Evolutionary conservation across 164 flowering plant species (phyloP).

Genomic region (Annona squamosa): DNA sequence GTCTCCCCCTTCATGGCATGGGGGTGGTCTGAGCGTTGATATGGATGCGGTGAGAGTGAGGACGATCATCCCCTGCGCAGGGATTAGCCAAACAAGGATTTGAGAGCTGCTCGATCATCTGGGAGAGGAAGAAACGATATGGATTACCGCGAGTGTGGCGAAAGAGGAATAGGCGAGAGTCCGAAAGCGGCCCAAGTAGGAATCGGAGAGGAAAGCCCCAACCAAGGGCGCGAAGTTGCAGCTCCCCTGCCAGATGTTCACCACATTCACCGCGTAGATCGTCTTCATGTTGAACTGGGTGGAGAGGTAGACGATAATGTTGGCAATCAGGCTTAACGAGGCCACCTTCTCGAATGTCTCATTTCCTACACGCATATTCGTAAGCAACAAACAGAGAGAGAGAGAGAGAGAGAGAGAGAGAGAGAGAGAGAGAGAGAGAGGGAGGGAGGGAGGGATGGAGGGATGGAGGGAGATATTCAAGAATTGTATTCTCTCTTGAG

Average conservation of each 20-base stretch:
- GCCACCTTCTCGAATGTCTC: constrained; percentile 86
- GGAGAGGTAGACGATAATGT: constrained; percentile 57
- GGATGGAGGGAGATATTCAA: constrained; percentile 1
- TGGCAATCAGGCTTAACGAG: constrained; percentile 45
- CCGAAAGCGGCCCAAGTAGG: constrained; percentile 56
- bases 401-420: neutral
- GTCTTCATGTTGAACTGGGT: constrained; percentile 49
- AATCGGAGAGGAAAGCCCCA: constrained; percentile 70
- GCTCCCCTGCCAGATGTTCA: constrained; percentile 55
- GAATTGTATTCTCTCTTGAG: neutral
- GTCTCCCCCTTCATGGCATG: constrained; percentile 16
- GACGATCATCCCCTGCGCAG: constrained; percentile 52
- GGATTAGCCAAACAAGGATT: no score
- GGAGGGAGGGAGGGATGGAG: neutral
- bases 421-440: constrained; percentile 6
- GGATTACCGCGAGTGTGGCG: constrained; percentile 44
- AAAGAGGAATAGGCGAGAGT: constrained; percentile 51
- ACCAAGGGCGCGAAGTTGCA: constrained; percentile 43
- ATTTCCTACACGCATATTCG: constrained; percentile 37
- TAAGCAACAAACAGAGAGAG: neutral
- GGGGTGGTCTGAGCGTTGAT: constrained; percentile 47
- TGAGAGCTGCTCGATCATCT: neutral
- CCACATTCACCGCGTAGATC: constrained; percentile 39
- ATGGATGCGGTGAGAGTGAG: constrained; percentile 48
- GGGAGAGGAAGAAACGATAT: neutral